A percentile compares a stretch with the other conserved stretches of the same genome.
These are phyloP conservation scores for Drechslerella coelobrocha DNA, from an alignment of 2,329 filamentous ascomycete species.

Conservation along the genomic window DNA sequence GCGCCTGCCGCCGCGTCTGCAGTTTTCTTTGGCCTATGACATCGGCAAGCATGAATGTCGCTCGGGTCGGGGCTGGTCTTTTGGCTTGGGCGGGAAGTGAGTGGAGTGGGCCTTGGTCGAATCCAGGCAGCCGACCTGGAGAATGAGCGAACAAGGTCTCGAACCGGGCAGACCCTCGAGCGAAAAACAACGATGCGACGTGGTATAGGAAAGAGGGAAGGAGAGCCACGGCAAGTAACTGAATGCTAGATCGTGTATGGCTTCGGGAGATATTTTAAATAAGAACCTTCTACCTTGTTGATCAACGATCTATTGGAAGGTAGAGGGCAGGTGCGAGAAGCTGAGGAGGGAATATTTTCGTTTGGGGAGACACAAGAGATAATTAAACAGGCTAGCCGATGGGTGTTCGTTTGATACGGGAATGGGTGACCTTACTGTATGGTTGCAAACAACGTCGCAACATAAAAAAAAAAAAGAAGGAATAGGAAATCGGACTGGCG, in stretches of 20 bases:
- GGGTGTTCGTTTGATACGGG: conserved; percentile 15
- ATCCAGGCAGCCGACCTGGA: conserved; percentile 34
- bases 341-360: conserved; percentile 11
- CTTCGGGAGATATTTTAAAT: conserved; percentile 18
- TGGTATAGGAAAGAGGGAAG: conserved; percentile 40
- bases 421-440: conserved; percentile 25
- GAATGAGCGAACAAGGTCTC: conserved; percentile 20
- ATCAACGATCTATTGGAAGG: conserved; percentile 41
- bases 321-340: conserved; percentile 43
- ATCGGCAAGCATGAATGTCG: not conserved
- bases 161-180: conserved; percentile 40
- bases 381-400: conserved; percentile 33
- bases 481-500: not conserved
- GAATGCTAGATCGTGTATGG: conserved; percentile 12
- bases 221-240: conserved; percentile 22
- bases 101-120: conserved; percentile 43
- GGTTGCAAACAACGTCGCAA: not conserved
- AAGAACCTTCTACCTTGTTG: conserved; percentile 23
- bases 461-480: not conserved
- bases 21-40: conserved; percentile 4
- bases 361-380: conserved; percentile 26
- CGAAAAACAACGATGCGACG: conserved; percentile 29
- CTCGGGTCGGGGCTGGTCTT: conserved; percentile 19
- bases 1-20: not conserved
- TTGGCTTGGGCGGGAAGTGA: conserved; percentile 15